A percentile compares a stretch with the other conserved stretches of the same genome.
phyloP scores from a whole-genome alignment of 257 asterid genomes.

The Petunia axillaris region DNA sequence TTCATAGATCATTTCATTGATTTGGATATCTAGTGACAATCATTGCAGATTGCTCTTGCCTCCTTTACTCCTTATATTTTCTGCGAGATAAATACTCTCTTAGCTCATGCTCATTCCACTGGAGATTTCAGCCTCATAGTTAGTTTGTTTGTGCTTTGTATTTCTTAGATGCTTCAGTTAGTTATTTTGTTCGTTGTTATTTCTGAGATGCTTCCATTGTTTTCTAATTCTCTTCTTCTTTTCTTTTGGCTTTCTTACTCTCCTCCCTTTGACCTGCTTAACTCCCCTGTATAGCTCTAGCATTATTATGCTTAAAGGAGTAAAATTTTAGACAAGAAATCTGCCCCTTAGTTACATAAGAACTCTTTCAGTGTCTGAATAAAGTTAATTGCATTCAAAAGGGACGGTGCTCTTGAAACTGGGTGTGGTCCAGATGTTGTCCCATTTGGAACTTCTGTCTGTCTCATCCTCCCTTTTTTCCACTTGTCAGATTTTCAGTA shows the following conservation, averaged over 20 bases:
- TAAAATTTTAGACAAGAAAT: too few relatives aligned
- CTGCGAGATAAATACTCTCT: neutral
- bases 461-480: too few relatives aligned
- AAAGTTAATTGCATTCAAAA: too few relatives aligned
- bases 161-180: neutral
- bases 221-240: neutral
- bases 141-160: neutral
- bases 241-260: too few relatives aligned
- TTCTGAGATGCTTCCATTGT: constrained; percentile 1
- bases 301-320: too few relatives aligned
- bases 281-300: too few relatives aligned
- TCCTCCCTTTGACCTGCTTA: too few relatives aligned
- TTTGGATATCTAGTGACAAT: neutral
- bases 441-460: too few relatives aligned
- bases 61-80: neutral
- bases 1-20: neutral
- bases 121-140: neutral
- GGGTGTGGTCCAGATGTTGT: too few relatives aligned
- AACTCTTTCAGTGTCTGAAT: too few relatives aligned
- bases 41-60: neutral
- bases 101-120: neutral
- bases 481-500: neutral
- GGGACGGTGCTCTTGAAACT: too few relatives aligned
- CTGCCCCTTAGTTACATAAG: too few relatives aligned
- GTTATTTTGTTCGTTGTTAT: neutral